Conservation (phyloP, 2,329 filamentous ascomycete genomes). For the Diaporthe batatas region DNA sequence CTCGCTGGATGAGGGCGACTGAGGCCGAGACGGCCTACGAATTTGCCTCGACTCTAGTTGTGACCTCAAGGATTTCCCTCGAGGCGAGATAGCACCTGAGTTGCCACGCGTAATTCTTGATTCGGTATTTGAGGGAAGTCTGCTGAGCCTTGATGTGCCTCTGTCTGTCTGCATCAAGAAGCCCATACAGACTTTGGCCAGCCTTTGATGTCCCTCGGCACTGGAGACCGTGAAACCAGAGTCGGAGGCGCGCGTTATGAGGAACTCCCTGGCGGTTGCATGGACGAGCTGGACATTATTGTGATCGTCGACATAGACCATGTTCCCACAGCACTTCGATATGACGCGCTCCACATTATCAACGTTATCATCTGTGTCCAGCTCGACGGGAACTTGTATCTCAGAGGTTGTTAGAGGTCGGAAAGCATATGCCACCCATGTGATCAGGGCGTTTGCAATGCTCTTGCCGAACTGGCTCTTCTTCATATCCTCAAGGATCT, state of each 20-base stretch:
- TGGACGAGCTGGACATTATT: conserved; percentile 48
- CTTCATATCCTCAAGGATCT: conserved; percentile 48
- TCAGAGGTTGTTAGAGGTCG: conserved; percentile 47
- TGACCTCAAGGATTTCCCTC: background rate
- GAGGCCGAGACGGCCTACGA: background rate
- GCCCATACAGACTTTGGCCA: conserved; percentile 48
- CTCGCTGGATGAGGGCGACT: background rate
- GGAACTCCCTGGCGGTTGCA: conserved; percentile 48
- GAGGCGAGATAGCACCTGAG: background rate
- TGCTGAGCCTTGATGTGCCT: background rate
- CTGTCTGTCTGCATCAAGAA: conserved; percentile 41
- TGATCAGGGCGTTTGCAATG: conserved; percentile 46
- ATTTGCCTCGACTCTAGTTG: background rate
- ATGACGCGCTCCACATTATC: conserved; percentile 46
- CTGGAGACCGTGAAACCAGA: conserved; percentile 47
- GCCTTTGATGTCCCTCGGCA: conserved; percentile 44
- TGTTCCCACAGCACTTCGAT: conserved; percentile 46
- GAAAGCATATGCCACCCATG: conserved; percentile 48
- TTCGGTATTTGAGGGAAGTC: background rate
- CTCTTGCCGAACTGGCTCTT: conserved; percentile 45
- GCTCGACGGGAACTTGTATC: conserved; percentile 46
- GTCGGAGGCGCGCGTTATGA: conserved; percentile 39
- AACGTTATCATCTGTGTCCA: conserved; percentile 48
- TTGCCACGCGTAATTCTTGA: background rate
- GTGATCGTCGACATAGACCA: conserved; percentile 47